Percentiles rank a stretch among this genome's conserved stretches.
phyloP scores from a whole-genome alignment of 2,329 filamentous ascomycete species.

The Trichoderma sp. region DNA sequence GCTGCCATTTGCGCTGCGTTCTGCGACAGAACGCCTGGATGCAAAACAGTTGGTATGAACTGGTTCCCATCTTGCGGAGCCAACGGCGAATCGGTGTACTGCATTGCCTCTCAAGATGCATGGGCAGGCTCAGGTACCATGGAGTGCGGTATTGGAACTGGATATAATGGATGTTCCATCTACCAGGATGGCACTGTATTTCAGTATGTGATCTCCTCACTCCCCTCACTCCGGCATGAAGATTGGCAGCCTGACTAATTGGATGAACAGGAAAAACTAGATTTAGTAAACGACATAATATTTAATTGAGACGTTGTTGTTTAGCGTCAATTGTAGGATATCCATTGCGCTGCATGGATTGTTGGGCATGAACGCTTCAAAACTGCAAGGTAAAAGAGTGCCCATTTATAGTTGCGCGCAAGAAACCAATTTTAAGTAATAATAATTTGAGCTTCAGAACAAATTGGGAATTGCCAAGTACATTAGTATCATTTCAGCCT shows the following conservation, averaged over 20 bases:
- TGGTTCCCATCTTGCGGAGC: not conserved
- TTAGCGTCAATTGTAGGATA: not conserved
- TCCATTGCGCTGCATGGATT: not conserved
- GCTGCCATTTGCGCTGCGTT: slow-evolving; percentile 6
- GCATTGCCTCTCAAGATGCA: slow-evolving; percentile 1
- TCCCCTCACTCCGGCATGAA: too few relatives aligned
- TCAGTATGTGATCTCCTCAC: not conserved
- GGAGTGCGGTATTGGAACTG: slow-evolving; percentile 6
- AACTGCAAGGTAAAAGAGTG: not conserved
- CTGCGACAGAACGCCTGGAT: not conserved
- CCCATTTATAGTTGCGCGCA: not conserved
- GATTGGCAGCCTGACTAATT: not conserved
- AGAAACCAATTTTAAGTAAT: not conserved
- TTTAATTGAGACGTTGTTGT: not conserved
- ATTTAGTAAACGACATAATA: not conserved
- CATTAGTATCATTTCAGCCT: not conserved
- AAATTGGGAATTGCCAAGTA: not conserved
- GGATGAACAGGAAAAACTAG: not conserved
- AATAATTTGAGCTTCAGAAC: not conserved
- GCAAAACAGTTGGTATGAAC: slow-evolving; percentile 5
- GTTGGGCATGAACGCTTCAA: not conserved
- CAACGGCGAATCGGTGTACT: slow-evolving; percentile 4
- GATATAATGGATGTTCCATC: not conserved
- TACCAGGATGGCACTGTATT: slow-evolving; percentile 9
- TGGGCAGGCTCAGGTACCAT: not conserved